phyloP scores from a whole-genome alignment of 164 flowering plant species.

The Akebia trifoliata region DNA sequence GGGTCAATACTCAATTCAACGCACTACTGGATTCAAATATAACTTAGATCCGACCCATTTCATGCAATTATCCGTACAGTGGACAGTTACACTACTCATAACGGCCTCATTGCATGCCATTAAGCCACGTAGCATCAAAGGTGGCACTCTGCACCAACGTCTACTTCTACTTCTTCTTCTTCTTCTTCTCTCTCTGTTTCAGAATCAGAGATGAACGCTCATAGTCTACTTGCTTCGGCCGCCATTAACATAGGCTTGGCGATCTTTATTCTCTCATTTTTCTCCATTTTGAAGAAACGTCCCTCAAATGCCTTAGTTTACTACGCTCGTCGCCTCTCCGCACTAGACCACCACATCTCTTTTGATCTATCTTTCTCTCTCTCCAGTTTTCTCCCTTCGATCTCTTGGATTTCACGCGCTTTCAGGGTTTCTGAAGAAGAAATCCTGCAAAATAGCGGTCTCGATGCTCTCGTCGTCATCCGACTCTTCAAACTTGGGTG shows the following conservation, averaged over 20 bases:
- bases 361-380: conserved; percentile 17
- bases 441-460: conserved; percentile 32
- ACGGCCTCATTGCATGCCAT: conserved; percentile 4
- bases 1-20: too few species aligned
- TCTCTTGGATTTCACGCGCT: conserved; percentile 35
- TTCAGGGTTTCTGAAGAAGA: conserved; percentile 32
- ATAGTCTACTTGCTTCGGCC: conserved; percentile 34
- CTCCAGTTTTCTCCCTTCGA: conserved; percentile 27
- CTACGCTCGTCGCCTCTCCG: conserved; percentile 33
- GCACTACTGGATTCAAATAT: too few species aligned
- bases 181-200: not conserved
- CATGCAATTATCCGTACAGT: too few species aligned
- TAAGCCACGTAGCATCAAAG: conserved; percentile 7
- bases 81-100: too few species aligned
- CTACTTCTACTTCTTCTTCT: not conserved
- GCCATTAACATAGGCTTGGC: conserved; percentile 39
- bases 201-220: conserved; percentile 21
- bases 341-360: conserved; percentile 14
- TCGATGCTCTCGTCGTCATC: conserved; percentile 40
- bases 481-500: conserved; percentile 48
- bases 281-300: conserved; percentile 38
- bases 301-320: conserved; percentile 32
- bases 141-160: not conserved
- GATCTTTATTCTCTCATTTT: conserved; percentile 30
- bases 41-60: too few species aligned